A percentile compares a stretch with the other conserved stretches of the same genome.
Evolutionary conservation across 2,329 filamentous ascomycete genomes (phyloP).

Genomic region (Epichloe aotearoae): DNA sequence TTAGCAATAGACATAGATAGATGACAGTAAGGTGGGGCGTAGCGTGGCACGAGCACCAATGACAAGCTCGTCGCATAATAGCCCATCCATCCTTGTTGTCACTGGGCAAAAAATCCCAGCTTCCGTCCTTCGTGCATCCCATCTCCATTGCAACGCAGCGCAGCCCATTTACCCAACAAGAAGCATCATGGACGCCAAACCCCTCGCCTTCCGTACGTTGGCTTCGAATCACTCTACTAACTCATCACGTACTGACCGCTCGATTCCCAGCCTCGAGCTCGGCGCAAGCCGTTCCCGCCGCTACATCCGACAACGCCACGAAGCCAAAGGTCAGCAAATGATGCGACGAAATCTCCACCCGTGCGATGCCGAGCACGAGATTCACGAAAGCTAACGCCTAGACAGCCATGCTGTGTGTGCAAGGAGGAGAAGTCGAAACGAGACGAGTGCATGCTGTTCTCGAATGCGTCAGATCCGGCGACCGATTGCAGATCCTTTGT

Average conservation of each 20-base stretch:
- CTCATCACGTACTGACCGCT: not conserved
- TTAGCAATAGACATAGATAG: too few relatives aligned
- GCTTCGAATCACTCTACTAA: not conserved
- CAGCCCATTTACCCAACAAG: not conserved
- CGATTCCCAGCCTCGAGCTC: conserved; percentile 3
- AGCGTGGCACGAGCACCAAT: too few relatives aligned
- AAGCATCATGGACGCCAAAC: conserved; percentile 20
- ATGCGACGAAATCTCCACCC: not conserved
- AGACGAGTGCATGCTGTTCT: conserved; percentile 99
- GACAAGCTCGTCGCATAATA: conserved; percentile 24
- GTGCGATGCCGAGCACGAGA: conserved; percentile 1
- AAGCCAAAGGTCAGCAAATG: conserved; percentile 29
- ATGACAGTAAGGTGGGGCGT: not conserved
- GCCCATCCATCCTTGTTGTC: conserved; percentile 36
- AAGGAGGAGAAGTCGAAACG: conserved; percentile 84
- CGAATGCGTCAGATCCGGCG: conserved; percentile 66
- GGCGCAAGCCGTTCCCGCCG: conserved; percentile 13
- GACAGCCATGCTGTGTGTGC: conserved; percentile 91
- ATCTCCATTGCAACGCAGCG: not conserved
- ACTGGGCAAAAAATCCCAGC: not conserved
- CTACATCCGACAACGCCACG: conserved; percentile 19
- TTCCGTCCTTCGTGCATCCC: not conserved
- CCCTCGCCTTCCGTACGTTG: conserved; percentile 15
- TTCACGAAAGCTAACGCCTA: not conserved
- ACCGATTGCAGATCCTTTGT: conserved; percentile 74